Conservation (phyloP, 306 rosid species). For the Dalbergia cultrata region DNA sequence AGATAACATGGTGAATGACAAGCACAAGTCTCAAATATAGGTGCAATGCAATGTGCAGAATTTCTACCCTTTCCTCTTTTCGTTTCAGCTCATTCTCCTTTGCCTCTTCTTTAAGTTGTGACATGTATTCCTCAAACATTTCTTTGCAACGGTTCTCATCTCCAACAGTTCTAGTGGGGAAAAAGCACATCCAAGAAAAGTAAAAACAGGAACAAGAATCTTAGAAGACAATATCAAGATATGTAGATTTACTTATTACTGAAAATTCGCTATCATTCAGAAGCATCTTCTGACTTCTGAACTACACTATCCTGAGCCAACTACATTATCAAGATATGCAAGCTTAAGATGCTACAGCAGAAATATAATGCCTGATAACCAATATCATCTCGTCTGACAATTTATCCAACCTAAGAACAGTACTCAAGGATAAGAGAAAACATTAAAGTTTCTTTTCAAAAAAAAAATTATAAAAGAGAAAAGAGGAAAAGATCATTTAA, state of each 20-base stretch:
- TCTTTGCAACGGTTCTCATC: conserved; percentile 76
- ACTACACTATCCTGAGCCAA: not conserved
- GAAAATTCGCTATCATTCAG: not conserved
- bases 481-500: conserved; percentile 28
- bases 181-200: conserved; percentile 39
- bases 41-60: conserved; percentile 42
- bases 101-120: conserved; percentile 80
- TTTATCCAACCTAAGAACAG: not conserved
- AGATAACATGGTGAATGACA: conserved; percentile 32
- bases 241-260: conserved; percentile 8
- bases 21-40: conserved; percentile 32
- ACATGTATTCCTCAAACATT: conserved; percentile 75
- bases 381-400: not conserved
- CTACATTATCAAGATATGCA: not conserved
- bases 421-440: not conserved
- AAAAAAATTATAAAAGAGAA: not conserved
- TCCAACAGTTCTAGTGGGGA: conserved; percentile 71
- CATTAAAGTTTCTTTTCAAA: not conserved
- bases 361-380: too few relatives aligned
- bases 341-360: too few relatives aligned
- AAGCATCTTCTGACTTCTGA: not conserved
- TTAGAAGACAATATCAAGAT: conserved; percentile 15
- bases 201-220: conserved; percentile 26
- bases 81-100: conserved; percentile 83
- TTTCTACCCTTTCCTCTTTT: conserved; percentile 85